Evolutionary conservation across 2,329 filamentous ascomycete species (phyloP).

Genomic region (Alternaria dauci): DNA sequence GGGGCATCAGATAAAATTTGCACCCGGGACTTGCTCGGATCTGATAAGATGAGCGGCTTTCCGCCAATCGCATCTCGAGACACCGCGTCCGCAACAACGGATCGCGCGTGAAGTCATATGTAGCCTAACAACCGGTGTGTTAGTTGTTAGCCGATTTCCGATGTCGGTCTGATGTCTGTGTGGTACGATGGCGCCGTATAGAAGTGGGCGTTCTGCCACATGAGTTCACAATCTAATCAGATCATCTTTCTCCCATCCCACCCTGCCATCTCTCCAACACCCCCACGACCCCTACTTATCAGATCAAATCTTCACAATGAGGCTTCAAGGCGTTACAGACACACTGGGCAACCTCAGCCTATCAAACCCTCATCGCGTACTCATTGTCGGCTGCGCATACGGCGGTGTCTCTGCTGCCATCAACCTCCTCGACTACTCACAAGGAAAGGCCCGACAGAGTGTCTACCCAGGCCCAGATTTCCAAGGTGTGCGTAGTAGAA

Average conservation of each 20-base stretch:
- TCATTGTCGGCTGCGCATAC: conserved; percentile 77
- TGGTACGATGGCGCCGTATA: conserved; percentile 16
- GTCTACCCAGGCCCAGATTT: conserved; percentile 48
- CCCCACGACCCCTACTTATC: conserved; percentile 16
- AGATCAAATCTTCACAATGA: conserved; percentile 38
- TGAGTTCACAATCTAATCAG: conserved; percentile 44
- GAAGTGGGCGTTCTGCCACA: conserved; percentile 3
- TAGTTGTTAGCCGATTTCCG: conserved; percentile 20
- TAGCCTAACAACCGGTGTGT: background rate
- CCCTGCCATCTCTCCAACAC: conserved; percentile 6
- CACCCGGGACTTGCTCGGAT: conserved; percentile 15
- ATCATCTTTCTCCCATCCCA: conserved; percentile 37
- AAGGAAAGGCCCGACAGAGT: conserved; percentile 63
- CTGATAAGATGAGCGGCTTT: conserved; percentile 7
- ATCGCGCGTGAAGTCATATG: background rate
- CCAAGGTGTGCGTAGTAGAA: conserved; percentile 51
- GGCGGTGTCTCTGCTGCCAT: conserved; percentile 72
- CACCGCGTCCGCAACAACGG: conserved; percentile 5
- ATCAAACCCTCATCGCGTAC: conserved; percentile 54
- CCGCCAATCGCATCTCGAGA: conserved; percentile 8
- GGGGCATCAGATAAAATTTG: conserved; percentile 24
- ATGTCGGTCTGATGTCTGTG: conserved; percentile 20
- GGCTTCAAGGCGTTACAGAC: conserved; percentile 36
- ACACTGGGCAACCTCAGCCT: conserved; percentile 38
- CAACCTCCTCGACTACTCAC: conserved; percentile 72